Evolutionary conservation across 805 yeast species (phyloP).

Genomic region (Scheffersomyces ergatensis): DNA sequence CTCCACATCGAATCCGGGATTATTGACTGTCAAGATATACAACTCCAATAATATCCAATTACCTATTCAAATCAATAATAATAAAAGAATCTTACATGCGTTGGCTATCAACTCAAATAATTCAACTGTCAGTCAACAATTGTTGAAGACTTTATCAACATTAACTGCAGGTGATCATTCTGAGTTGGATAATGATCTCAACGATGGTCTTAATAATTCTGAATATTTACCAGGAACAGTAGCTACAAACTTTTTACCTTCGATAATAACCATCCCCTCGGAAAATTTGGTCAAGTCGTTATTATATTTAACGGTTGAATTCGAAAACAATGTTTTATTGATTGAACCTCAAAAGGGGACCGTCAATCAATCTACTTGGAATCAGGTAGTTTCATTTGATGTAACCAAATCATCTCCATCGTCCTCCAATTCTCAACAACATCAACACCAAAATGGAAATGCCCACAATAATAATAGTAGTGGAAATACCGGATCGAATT

Average conservation of each 20-base stretch:
- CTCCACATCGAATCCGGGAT: slow-evolving; percentile 49
- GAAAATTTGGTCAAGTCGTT: slow-evolving; percentile 59
- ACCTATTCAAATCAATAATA: slow-evolving; percentile 69
- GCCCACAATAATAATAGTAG: slow-evolving; percentile 9
- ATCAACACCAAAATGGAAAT: slow-evolving; percentile 19
- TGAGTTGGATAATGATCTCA: slow-evolving; percentile 1
- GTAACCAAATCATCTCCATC: slow-evolving; percentile 42
- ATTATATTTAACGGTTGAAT: slow-evolving; percentile 84
- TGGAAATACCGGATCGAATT: slow-evolving; percentile 40
- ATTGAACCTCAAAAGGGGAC: slow-evolving; percentile 87
- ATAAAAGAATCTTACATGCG: slow-evolving; percentile 61
- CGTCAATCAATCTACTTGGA: slow-evolving; percentile 75
- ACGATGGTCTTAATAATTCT: slow-evolving; percentile 7
- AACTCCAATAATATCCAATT: slow-evolving; percentile 64
- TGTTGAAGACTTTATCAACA: slow-evolving; percentile 25
- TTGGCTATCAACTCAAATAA: slow-evolving; percentile 53
- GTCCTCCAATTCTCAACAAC: slow-evolving; percentile 18
- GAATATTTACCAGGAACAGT: slow-evolving; percentile 28
- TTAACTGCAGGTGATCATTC: slow-evolving; percentile 12
- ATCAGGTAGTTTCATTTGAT: slow-evolving; percentile 88
- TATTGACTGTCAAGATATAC: slow-evolving; percentile 74
- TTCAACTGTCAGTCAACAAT: slow-evolving; percentile 25
- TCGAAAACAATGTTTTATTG: slow-evolving; percentile 89
- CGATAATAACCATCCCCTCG: slow-evolving; percentile 53
- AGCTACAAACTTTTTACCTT: slow-evolving; percentile 46